Evolutionary conservation across 345 rosid genomes (phyloP), one percentile per base, ranked within the genome.

Genomic region (Boechera divaricarpa): DNA sequence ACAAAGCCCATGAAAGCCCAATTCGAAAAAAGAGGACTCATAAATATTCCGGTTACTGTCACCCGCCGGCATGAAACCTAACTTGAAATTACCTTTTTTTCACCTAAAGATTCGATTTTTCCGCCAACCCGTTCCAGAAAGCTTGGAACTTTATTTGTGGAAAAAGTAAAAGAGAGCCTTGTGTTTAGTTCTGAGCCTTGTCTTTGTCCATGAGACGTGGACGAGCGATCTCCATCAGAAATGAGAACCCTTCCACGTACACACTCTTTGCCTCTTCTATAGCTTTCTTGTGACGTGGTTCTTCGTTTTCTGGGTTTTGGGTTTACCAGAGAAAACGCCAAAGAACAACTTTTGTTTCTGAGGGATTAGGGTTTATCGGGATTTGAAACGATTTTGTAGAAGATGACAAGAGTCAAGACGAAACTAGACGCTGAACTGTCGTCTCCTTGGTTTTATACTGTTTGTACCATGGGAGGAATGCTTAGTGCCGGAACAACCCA

Each of bases 401-500:
- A 67, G 74, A 69, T 79, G 79, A 74, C 71, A 69, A 75, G 59
- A 13, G 75, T 62, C 67, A 63, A 69, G 76, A 75, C 31, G 7
- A 70, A 70, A 9, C 33, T 63, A 52, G 75, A 75, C 7, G 77
- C 64, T 31, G 72, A 75, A 4, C 63, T 74, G 51, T 69, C 82
- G 4, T 74, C 79, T 70, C 62, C 73, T 13, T 77, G 86, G 58
- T 85, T 81, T 41, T 88, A 83, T 51, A 55, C 84, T 9, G 61
- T 90, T 56, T 90, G 92, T 51, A 81, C 87, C 10, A 51, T 79
- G 59, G 85, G 86, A 76, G 92, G 92, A 63, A 87, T 88, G 86
- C 79, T 90, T 63, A 88, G 92, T 76, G 89, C 95, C 1, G 92
- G 89, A 74, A 83, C 88, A 6, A 80, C 89, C 18, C 92, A 86